A percentile compares a stretch with the other conserved stretches of the same genome.
phyloP scores from a whole-genome alignment of 2,329 filamentous ascomycete species.

The Exophiala xenobiotica region DNA sequence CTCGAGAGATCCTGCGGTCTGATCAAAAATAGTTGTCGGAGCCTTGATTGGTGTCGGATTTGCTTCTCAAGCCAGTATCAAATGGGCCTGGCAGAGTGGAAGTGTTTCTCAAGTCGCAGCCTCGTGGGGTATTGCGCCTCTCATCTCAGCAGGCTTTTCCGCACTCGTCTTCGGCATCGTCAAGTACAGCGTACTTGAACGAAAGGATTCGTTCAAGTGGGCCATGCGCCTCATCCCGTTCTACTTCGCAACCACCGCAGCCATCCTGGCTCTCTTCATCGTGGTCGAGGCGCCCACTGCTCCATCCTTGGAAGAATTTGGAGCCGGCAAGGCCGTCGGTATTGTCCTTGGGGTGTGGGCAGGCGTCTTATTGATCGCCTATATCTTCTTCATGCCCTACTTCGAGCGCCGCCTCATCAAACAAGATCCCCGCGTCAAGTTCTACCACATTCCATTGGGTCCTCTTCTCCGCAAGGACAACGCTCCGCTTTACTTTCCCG shows the following conservation, averaged over 20 bases:
- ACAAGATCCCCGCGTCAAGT: conserved; percentile 36
- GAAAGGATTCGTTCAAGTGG: conserved; percentile 50
- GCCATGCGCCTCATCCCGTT: conserved; percentile 50
- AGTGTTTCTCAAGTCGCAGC: conserved; percentile 50
- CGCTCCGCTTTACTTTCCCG: conserved; percentile 43
- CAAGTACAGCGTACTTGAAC: conserved; percentile 52
- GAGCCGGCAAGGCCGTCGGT: conserved; percentile 32
- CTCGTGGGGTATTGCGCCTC: conserved; percentile 51
- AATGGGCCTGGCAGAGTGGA: conserved; percentile 46
- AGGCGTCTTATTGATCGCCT: conserved; percentile 34
- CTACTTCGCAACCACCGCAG: conserved; percentile 51
- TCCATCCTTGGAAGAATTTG: conserved; percentile 34
- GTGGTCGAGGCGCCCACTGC: conserved; percentile 48
- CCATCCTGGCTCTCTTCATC: conserved; percentile 58
- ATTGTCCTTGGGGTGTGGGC: conserved; percentile 38
- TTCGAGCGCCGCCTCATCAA: conserved; percentile 38
- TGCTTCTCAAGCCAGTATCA: conserved; percentile 36
- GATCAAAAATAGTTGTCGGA: conserved; percentile 41
- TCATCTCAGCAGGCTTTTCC: conserved; percentile 49
- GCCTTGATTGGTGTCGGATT: conserved; percentile 37
- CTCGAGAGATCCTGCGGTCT: no score
- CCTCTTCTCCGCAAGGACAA: conserved; percentile 42
- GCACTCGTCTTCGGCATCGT: conserved; percentile 51
- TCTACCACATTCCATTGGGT: conserved; percentile 40
- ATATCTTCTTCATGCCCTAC: conserved; percentile 41